phyloP scores from a whole-genome alignment of 805 yeast species.

The Kuraishia hungarica region DNA sequence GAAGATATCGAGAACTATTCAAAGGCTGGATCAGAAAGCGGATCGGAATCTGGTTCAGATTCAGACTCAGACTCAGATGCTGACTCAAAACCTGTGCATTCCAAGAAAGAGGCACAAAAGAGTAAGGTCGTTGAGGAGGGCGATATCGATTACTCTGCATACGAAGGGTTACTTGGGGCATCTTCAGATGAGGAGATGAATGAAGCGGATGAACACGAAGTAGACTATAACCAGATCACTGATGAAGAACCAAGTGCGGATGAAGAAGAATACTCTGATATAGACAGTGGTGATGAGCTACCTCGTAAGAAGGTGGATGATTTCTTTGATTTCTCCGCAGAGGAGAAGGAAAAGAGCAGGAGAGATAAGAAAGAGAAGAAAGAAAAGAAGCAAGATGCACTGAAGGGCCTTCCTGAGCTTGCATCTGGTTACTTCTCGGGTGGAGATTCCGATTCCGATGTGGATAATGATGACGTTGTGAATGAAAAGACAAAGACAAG shows the following conservation, averaged over 20 bases:
- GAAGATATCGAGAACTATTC: slow-evolving; percentile 15
- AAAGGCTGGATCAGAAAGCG: slow-evolving; percentile 21
- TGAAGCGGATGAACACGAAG: slow-evolving; percentile 22
- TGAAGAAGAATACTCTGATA: slow-evolving; percentile 14
- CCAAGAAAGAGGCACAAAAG: slow-evolving; percentile 6
- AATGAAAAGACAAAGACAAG: slow-evolving; percentile 47
- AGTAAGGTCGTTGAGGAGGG: slow-evolving; percentile 13
- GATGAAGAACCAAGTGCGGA: slow-evolving; percentile 51
- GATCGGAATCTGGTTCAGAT: background rate
- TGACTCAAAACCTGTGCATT: background rate
- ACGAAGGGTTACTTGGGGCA: slow-evolving; percentile 32
- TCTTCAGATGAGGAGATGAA: slow-evolving; percentile 35
- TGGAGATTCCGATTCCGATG: slow-evolving; percentile 56
- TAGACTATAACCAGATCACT: slow-evolving; percentile 51
- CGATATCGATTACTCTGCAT: slow-evolving; percentile 18
- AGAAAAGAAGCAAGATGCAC: slow-evolving; percentile 19
- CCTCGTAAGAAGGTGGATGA: background rate
- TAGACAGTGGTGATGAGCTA: slow-evolving; percentile 1
- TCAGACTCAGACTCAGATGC: background rate
- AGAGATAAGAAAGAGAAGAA: slow-evolving; percentile 18
- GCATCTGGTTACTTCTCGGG: slow-evolving; percentile 81
- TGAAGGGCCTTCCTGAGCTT: slow-evolving; percentile 52
- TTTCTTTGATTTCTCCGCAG: background rate
- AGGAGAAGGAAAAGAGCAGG: background rate
- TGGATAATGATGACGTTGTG: slow-evolving; percentile 38